Conservation (phyloP, 441 rosid genomes). For the Croton laevigatus region DNA sequence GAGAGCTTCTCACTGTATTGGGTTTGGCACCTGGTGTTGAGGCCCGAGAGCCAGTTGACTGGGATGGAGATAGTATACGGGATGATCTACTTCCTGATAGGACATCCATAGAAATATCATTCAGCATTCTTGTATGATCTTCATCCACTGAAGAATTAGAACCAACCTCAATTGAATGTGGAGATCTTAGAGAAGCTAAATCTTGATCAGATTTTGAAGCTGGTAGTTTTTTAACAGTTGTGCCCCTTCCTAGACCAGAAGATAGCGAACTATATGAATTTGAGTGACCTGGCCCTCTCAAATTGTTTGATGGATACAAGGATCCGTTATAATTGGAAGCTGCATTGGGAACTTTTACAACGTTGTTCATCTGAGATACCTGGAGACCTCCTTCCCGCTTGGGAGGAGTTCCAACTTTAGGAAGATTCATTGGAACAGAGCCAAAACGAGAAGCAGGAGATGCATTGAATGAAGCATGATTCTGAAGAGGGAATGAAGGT, state of each 20-base stretch:
- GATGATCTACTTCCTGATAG: constrained; percentile 43
- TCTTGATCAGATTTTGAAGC: constrained; percentile 85
- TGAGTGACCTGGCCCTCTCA: constrained; percentile 51
- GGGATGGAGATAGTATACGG: constrained; percentile 59
- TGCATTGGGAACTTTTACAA: constrained; percentile 33
- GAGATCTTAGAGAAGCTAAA: constrained; percentile 67
- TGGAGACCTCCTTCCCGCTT: constrained; percentile 60
- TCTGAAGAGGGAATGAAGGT: constrained; percentile 49
- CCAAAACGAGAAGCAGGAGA: constrained; percentile 58
- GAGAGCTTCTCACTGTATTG: constrained; percentile 46
- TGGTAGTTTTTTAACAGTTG: constrained; percentile 44
- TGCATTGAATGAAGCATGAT: constrained; percentile 42
- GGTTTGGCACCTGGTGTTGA: constrained; percentile 42
- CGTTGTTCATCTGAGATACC: constrained; percentile 40
- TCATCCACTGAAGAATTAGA: constrained; percentile 41
- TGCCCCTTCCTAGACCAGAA: constrained; percentile 48
- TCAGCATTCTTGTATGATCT: constrained; percentile 44
- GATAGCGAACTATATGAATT: constrained; percentile 53
- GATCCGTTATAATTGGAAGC: constrained; percentile 40
- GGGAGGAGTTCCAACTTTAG: constrained; percentile 48
- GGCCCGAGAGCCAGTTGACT: constrained; percentile 41
- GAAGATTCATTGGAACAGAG: constrained; percentile 44
- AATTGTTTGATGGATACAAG: constrained; percentile 43
- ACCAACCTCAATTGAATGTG: constrained; percentile 48
- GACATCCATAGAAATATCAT: constrained; percentile 41